Percentiles rank a stretch among this genome's conserved stretches.
phyloP scores from a whole-genome alignment of 1,284 basidiomycete species.

The Mixia osmundae region DNA sequence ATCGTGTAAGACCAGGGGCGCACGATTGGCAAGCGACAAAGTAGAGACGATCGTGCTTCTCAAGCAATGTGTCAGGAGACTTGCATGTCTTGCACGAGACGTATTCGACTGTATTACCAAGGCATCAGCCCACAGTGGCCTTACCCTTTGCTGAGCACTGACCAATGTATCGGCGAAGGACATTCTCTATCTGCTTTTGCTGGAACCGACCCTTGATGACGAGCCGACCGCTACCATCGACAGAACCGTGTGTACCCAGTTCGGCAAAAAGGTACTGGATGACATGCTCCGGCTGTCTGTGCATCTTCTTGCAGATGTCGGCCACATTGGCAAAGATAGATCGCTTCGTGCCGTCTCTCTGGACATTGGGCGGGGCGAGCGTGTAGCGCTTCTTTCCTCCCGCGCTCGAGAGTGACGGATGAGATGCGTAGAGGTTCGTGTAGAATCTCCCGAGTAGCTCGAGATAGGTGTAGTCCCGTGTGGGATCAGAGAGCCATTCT shows the following conservation, averaged over 20 bases:
- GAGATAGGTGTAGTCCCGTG: conserved; percentile 4
- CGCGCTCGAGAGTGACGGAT: conserved; percentile 44
- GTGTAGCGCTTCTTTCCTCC: conserved; percentile 84
- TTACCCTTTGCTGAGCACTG: conserved; percentile 18
- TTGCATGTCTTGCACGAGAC: conserved; percentile 99
- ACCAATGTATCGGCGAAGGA: conserved; percentile 89
- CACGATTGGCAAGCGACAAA: conserved; percentile 96
- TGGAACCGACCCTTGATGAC: conserved; percentile 97
- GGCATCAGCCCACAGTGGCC: not conserved
- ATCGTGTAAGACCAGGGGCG: too few relatives aligned
- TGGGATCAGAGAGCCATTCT: conserved; percentile 40
- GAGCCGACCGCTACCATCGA: conserved; percentile 75
- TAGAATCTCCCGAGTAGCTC: conserved; percentile 87
- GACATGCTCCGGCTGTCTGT: conserved; percentile 95
- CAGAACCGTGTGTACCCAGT: conserved; percentile 90
- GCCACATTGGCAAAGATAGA: conserved; percentile 88
- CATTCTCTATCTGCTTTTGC: conserved; percentile 97
- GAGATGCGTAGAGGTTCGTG: conserved; percentile 69
- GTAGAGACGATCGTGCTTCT: conserved; percentile 96
- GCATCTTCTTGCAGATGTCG: conserved; percentile 97
- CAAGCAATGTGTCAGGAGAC: conserved; percentile 84
- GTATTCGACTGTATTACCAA: conserved; percentile 52
- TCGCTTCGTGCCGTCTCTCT: conserved; percentile 86
- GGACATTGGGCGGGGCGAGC: conserved; percentile 85
- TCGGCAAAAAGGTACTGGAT: conserved; percentile 95